Evolutionary conservation across 257 asterid genomes (phyloP).

Genomic region (Solanum clarkiae): DNA sequence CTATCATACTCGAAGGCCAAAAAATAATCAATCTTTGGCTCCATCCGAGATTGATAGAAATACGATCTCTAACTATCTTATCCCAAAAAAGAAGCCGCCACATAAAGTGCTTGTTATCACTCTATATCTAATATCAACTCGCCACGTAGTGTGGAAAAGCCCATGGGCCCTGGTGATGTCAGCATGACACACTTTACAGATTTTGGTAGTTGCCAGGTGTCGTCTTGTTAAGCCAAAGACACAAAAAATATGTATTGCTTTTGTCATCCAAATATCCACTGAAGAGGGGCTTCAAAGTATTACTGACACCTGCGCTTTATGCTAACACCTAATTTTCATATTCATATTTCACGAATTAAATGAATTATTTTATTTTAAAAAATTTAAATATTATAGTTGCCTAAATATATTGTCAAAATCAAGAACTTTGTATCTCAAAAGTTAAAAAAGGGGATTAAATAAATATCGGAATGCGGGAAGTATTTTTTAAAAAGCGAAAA

Average conservation of each 20-base stretch:
- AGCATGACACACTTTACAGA: background rate
- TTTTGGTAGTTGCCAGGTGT: background rate
- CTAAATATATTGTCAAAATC: too few relatives aligned
- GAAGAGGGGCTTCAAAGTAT: background rate
- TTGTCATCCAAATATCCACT: background rate
- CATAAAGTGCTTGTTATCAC: conserved; percentile 6
- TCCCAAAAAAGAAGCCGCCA: conserved; percentile 2
- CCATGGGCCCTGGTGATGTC: background rate
- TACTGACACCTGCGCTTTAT: background rate
- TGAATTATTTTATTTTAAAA: too few relatives aligned
- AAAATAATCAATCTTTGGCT: too few relatives aligned
- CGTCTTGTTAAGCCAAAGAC: background rate
- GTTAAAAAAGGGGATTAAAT: background rate
- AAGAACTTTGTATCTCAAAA: background rate
- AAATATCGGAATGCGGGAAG: too few relatives aligned
- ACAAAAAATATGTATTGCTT: background rate
- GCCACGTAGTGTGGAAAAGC: background rate
- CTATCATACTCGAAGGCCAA: too few relatives aligned
- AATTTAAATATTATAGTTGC: too few relatives aligned
- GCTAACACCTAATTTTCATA: background rate
- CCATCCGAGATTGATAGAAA: too few relatives aligned
- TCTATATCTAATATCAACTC: background rate
- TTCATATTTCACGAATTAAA: background rate
- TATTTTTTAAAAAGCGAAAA: background rate
- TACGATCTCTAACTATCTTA: too few relatives aligned